A percentile compares a stretch with the other conserved stretches of the same genome.
Conservation (phyloP, 164 flowering plant genomes). For the Aristolochia contorta region DNA sequence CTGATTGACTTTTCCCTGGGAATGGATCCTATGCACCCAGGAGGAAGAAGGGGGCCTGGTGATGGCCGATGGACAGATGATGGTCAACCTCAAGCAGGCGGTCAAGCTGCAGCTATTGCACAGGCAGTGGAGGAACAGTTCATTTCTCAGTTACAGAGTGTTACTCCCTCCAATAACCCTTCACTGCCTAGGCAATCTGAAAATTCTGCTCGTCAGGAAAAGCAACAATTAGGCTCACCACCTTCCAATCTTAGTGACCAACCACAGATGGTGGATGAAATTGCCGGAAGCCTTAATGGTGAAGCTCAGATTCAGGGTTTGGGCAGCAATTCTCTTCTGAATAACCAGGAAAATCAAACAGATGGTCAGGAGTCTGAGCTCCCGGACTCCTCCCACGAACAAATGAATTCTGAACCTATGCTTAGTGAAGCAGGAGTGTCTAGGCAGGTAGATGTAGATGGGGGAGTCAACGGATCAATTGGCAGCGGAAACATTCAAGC, state of each 20-base stretch:
- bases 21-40: conserved; percentile 55
- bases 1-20: conserved; percentile 73
- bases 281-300: conserved; percentile 24
- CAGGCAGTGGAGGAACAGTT: conserved; percentile 82
- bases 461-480: conserved; percentile 16
- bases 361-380: conserved; percentile 21
- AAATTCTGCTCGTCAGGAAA: conserved; percentile 30
- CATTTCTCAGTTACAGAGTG: conserved; percentile 42
- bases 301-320: conserved; percentile 26
- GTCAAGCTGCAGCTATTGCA: conserved; percentile 72
- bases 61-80: conserved; percentile 97
- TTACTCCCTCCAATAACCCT: conserved; percentile 27
- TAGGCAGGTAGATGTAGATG: conserved; percentile 19
- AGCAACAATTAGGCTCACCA: conserved; percentile 25
- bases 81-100: conserved; percentile 84
- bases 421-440: conserved; percentile 25
- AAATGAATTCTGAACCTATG: conserved; percentile 19
- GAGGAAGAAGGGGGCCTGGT: conserved; percentile 70
- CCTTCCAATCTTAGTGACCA: conserved; percentile 24
- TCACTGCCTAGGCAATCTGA: conserved; percentile 30
- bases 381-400: conserved; percentile 13
- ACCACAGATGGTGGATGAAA: conserved; percentile 19
- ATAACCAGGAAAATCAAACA: conserved; percentile 18
- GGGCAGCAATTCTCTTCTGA: conserved; percentile 12
- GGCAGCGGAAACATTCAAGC: conserved; percentile 47